These are phyloP conservation scores for Xerocomellus dryophilus DNA, from an alignment of 768 basidiomycete genomes.

Conservation along the genomic window DNA sequence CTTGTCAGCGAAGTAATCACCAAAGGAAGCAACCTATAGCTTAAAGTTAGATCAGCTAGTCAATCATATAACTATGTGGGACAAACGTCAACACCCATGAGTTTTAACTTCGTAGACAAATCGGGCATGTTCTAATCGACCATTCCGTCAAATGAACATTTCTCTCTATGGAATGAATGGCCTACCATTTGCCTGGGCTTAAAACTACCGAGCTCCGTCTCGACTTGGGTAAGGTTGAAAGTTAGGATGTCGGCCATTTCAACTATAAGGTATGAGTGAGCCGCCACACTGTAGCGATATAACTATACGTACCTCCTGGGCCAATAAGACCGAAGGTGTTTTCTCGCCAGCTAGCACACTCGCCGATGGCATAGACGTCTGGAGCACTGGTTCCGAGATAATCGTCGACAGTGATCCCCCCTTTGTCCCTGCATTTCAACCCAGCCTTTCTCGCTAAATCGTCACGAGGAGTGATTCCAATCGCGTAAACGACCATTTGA, in stretches of 20 bases:
- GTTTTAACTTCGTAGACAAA: slow-evolving; percentile 61
- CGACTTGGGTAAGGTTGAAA: slow-evolving; percentile 64
- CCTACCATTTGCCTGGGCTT: slow-evolving; percentile 43
- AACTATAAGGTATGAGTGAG: slow-evolving; percentile 25
- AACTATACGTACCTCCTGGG: slow-evolving; percentile 46
- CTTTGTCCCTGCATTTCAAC: slow-evolving; percentile 45
- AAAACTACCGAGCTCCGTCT: slow-evolving; percentile 41
- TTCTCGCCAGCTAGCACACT: slow-evolving; percentile 67
- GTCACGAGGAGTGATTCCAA: slow-evolving; percentile 70
- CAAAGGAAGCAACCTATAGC: slow-evolving; percentile 58
- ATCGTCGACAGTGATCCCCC: slow-evolving; percentile 60
- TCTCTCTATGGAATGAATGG: background rate
- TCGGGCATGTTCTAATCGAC: slow-evolving; percentile 52
- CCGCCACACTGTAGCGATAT: too few species aligned
- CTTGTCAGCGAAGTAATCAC: slow-evolving; percentile 68
- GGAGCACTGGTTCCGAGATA: slow-evolving; percentile 52
- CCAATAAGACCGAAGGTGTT: slow-evolving; percentile 74
- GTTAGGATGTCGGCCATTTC: slow-evolving; percentile 76
- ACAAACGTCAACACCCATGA: slow-evolving; percentile 56
- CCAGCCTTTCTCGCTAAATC: slow-evolving; percentile 56
- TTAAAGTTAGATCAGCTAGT: background rate
- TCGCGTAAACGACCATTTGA: slow-evolving; percentile 61
- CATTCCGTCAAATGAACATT: background rate
- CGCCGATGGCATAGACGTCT: slow-evolving; percentile 71
- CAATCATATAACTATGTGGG: background rate